These are phyloP conservation scores for Phaeotremella fagi DNA, from an alignment of 768 basidiomycete species.

Conservation along the genomic window DNA sequence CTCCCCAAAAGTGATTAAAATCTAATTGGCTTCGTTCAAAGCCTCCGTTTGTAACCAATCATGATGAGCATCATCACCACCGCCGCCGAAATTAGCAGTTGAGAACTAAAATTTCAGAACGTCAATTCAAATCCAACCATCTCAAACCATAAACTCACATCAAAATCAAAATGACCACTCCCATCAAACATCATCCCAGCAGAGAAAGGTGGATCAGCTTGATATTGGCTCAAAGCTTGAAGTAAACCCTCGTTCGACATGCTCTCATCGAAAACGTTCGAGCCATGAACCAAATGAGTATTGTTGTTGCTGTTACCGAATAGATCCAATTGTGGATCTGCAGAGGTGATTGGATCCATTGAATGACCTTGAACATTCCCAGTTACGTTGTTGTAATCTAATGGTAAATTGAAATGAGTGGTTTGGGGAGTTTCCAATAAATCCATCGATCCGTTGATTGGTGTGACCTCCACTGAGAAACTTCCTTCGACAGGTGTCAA, in stretches of 20 bases:
- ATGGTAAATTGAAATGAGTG: not conserved
- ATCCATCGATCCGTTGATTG: not conserved
- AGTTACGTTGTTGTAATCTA: not conserved
- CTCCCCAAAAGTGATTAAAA: too few relatives aligned
- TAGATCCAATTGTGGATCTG: too few relatives aligned
- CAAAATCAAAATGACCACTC: not conserved
- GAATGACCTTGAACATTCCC: not conserved
- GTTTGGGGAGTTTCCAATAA: slow-evolving; percentile 1
- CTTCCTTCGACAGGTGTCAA: not conserved
- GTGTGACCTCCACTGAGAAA: not conserved
- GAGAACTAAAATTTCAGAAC: not conserved
- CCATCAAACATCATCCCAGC: slow-evolving; percentile 1
- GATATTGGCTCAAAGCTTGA: not conserved
- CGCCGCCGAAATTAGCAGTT: not conserved
- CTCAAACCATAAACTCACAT: not conserved
- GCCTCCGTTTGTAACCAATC: not conserved
- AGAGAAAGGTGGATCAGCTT: not conserved
- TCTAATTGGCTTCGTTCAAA: not conserved
- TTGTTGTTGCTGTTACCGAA: not conserved
- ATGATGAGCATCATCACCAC: not conserved
- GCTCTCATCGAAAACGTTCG: not conserved
- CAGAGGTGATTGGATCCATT: not conserved
- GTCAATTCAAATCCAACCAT: not conserved
- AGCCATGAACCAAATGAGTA: too few relatives aligned
- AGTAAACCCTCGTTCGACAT: not conserved